Base-by-base conservation (phyloP, 768 basidiomycete genomes). In the Hygrophoropsis aurantiaca region DNA sequence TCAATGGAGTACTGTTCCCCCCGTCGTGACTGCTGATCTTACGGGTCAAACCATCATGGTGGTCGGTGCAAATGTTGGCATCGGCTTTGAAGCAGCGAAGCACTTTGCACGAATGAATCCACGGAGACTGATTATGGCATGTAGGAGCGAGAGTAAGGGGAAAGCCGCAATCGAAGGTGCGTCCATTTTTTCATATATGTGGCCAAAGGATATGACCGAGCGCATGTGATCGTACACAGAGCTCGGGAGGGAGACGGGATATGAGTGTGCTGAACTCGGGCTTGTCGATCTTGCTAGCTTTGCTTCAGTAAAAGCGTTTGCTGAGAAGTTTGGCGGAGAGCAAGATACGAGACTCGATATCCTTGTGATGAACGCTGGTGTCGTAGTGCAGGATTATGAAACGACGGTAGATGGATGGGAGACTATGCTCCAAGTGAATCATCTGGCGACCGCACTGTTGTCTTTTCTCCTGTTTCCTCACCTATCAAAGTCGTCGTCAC, bases 381-480 rank as follows among this genome's bases (percentile, higher is more conserved):
- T 70, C 2, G 18, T 42, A 0, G 2, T 16, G 0, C 1, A 0
- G 2, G 40, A n/a, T 8, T 68, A 66, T 25, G 30, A 57, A 5
- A 38, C 52, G 8, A 74, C 72, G 0, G 27, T 42, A 0, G 72
- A 80, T 55, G 78, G 74, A 6, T 81, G 74, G 74, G 79, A 81
- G 48, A 40, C 58, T 10, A 58, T 51, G 79, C 46, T 74, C 10
- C 70, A 73, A 44, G 60, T 68, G 18, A 73, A 74, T 43, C 49
- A 65, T 33, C 52, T 74, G 6, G 40, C 58, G 6, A 70, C 69
- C 0, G 52, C 62, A 0, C 52, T 72, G n/a, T 42, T 65, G 5
- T 61, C 62, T 0, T 44, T 73, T 6, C 48, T 68, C 1, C 55
- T 74, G 0, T 49, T 74, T 0, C 71, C 70, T 3, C 43, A 39